Conservation (phyloP, 768 basidiomycete genomes). For the Sporobolomyces roseus region DNA sequence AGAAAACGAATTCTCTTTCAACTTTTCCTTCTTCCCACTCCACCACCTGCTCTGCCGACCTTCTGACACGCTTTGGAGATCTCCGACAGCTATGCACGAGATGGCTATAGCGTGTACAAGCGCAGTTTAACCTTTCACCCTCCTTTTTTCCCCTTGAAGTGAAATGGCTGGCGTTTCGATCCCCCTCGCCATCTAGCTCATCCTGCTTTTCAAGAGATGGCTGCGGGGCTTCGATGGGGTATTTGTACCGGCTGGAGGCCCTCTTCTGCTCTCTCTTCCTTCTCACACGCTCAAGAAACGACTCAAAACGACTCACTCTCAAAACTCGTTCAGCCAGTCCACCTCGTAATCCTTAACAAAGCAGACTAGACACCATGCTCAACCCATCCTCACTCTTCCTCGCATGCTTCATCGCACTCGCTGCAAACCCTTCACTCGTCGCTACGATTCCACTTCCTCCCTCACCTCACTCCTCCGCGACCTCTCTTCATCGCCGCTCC, state of each 20-base stretch:
- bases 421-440: slow-evolving; percentile 13
- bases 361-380: background rate
- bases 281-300: no score
- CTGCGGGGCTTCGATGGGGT: no score
- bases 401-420: slow-evolving; percentile 8
- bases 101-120: no score
- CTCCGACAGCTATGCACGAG: no score
- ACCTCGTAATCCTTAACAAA: background rate
- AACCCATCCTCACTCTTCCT: slow-evolving; percentile 10
- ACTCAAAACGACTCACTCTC: background rate
- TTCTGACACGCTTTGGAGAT: no score
- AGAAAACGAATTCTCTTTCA: no score
- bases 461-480: background rate
- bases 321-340: background rate
- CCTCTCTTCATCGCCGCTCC: background rate
- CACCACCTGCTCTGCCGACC: no score
- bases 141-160: background rate
- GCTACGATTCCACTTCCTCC: slow-evolving; percentile 4
- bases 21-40: no score
- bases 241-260: no score
- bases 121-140: background rate
- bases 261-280: no score
- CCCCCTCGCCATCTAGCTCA: slow-evolving; percentile 2
- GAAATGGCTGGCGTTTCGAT: background rate
- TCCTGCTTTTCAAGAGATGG: background rate